Conservation (phyloP, 2,329 filamentous ascomycete species). For the Didymella keratinophila region DNA sequence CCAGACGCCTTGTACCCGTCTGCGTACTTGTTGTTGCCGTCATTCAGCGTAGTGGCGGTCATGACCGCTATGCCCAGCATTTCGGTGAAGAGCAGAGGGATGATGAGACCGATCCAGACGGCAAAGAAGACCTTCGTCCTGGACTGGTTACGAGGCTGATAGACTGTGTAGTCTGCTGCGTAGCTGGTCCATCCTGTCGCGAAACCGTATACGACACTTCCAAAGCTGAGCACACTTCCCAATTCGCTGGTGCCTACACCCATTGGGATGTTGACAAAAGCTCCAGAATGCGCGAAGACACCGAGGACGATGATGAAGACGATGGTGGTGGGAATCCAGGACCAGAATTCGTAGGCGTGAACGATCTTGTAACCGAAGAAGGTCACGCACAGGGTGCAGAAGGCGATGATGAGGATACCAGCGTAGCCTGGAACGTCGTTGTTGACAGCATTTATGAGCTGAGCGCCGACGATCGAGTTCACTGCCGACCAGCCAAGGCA, state of each 20-base stretch:
- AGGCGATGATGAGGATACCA: constrained; percentile 76
- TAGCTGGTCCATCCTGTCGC: constrained; percentile 77
- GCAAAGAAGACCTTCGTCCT: constrained; percentile 71
- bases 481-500: constrained; percentile 79
- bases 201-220: constrained; percentile 72
- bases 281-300: constrained; percentile 70
- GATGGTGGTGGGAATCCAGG: constrained; percentile 75
- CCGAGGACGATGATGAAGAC: constrained; percentile 77
- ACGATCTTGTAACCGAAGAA: constrained; percentile 79
- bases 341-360: constrained; percentile 78
- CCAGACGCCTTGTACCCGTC: constrained; percentile 64
- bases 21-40: constrained; percentile 62
- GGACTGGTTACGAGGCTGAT: constrained; percentile 71
- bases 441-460: constrained; percentile 79
- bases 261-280: constrained; percentile 70
- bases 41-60: constrained; percentile 67
- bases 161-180: constrained; percentile 81
- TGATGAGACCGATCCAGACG: constrained; percentile 73
- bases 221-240: constrained; percentile 69
- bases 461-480: constrained; percentile 81
- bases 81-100: constrained; percentile 77
- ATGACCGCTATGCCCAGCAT: constrained; percentile 75
- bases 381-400: constrained; percentile 73
- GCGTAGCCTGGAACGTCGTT: constrained; percentile 72
- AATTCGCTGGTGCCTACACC: constrained; percentile 65